Evolutionary conservation across 2,329 filamentous ascomycete species (phyloP), one percentile per base, ranked within the genome.

Genomic region (Fusarium ambrosium): DNA sequence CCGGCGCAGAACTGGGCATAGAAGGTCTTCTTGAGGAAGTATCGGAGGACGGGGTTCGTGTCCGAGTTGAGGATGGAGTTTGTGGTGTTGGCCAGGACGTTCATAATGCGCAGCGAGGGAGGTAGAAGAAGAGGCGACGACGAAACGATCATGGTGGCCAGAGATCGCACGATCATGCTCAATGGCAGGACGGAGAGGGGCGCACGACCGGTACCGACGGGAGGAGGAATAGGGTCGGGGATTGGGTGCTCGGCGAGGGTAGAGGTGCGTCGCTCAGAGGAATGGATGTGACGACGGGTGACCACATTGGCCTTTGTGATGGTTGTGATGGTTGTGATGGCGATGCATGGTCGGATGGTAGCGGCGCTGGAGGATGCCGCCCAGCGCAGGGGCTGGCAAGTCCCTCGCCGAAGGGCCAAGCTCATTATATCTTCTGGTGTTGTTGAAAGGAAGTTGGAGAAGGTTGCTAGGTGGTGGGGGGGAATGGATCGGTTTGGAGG

Each of bases 1-100:
- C 95, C 95, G 0, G 94, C 94, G 82, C 95, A 98, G 83, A 97
- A 98, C 79, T 98, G 95, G 27, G 92, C 91, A 81, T 98, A 98
- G 78, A 98, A 95, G 0, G 94, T 97, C 80, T 92, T 90, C 81
- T 95, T 95, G 60, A 98, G 86, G 48, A 95, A 80, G 69, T 86
- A 89, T 51, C 91, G 89, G 18, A 97, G 87, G 2, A 96, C 56
- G 0, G 90, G 90, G 80, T 97, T 98, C 62, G 85, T 87, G 80
- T 97, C 94, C 6, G 95, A 92, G 81, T 92, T 92, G 67, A 97
- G 87, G 0, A 95, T 64, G 1, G 89, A 85, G 67, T 86, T 92
- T 61, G 89, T 89, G 29, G 93, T 92, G 81, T 94, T 88, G 13
- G 95, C 93, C 76, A 97, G 89, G 24, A 89, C 81, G 8, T 87